phyloP scores from a whole-genome alignment of 371 early-diverging fungal species.

The Blakeslea trispora region DNA sequence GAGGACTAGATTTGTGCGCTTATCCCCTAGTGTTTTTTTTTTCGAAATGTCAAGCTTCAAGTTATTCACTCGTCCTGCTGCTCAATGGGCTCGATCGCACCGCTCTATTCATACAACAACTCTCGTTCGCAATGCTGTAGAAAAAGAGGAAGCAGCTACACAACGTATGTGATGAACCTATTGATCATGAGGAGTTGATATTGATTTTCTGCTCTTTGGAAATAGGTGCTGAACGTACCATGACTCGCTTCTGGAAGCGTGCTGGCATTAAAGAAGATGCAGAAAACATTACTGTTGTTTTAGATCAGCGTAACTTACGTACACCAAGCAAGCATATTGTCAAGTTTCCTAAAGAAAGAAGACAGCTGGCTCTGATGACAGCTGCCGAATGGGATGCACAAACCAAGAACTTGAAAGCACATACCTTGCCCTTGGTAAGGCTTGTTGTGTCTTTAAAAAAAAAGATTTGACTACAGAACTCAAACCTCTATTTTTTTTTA shows the following conservation, averaged over 20 bases:
- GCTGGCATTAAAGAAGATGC: constrained; percentile 62
- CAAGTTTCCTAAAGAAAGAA: constrained; percentile 57
- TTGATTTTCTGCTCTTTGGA: background rate
- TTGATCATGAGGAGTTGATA: background rate
- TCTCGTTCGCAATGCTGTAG: constrained; percentile 9
- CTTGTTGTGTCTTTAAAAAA: too few species aligned
- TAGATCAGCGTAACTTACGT: constrained; percentile 84
- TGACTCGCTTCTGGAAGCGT: constrained; percentile 77
- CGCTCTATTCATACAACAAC: constrained; percentile 17
- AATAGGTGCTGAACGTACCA: constrained; percentile 60
- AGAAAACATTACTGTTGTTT: constrained; percentile 60
- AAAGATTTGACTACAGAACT: background rate
- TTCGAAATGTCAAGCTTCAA: constrained; percentile 9
- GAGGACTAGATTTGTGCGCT: too few species aligned
- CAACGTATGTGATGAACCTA: constrained; percentile 20
- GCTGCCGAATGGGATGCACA: constrained; percentile 96
- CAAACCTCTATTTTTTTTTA: constrained; percentile 22
- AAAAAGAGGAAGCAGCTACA: constrained; percentile 26
- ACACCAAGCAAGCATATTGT: constrained; percentile 80
- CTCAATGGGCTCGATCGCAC: constrained; percentile 7
- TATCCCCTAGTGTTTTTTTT: constrained; percentile 1
- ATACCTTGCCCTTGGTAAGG: constrained; percentile 84
- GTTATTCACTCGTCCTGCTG: constrained; percentile 9
- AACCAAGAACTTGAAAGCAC: constrained; percentile 72
- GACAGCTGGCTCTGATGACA: constrained; percentile 74